phyloP scores from a whole-genome alignment of 306 rosid species.

The Lotus japonicus region DNA sequence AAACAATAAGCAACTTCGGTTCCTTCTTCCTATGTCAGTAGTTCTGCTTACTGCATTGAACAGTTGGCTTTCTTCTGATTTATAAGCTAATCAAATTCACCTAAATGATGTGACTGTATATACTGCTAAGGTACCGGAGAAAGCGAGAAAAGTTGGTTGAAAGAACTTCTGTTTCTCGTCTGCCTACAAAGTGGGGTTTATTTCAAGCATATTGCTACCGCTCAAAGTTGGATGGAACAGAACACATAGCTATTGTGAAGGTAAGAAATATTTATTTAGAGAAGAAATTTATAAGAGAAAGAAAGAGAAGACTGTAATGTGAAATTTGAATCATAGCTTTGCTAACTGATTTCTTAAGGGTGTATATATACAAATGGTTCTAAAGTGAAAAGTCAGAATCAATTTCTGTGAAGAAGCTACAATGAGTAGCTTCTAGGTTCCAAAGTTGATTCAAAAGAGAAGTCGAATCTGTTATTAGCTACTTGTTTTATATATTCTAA shows the following conservation, averaged over 20 bases:
- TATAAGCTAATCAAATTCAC: background rate
- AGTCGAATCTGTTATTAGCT: background rate
- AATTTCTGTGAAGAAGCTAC: too few relatives aligned
- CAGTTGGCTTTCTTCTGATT: background rate
- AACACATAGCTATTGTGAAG: slow-evolving; percentile 76
- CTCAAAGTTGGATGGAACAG: slow-evolving; percentile 72
- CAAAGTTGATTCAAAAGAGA: too few relatives aligned
- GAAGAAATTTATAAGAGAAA: background rate
- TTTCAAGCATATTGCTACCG: slow-evolving; percentile 70
- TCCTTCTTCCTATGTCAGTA: too few relatives aligned
- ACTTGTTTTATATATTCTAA: background rate
- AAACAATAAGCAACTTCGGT: too few relatives aligned
- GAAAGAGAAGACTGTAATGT: too few relatives aligned
- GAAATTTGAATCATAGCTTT: background rate
- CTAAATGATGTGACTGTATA: background rate
- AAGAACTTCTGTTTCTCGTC: slow-evolving; percentile 52
- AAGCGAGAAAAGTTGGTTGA: slow-evolving; percentile 78
- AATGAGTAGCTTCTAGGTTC: too few relatives aligned
- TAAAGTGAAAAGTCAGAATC: too few relatives aligned
- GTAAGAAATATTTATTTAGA: slow-evolving; percentile 13
- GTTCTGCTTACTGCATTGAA: too few relatives aligned
- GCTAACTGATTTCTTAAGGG: background rate
- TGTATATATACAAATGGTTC: too few relatives aligned
- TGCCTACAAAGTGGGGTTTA: slow-evolving; percentile 82
- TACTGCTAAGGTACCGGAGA: slow-evolving; percentile 59